Conservation (phyloP, 331 rosid species). For the Telfairia occidentalis region DNA sequence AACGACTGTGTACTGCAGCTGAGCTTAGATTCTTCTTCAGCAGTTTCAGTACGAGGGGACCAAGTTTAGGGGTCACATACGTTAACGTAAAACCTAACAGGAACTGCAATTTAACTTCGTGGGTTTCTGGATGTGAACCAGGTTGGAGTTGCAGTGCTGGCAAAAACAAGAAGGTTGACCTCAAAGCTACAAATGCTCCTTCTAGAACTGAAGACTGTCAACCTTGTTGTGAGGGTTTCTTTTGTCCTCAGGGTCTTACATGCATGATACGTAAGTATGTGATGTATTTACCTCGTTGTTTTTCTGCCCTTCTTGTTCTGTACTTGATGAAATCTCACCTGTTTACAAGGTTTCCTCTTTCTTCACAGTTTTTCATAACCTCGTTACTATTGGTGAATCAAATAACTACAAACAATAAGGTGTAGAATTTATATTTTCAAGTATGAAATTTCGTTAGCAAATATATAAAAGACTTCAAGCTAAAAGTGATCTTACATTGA, state of each 20-base stretch:
- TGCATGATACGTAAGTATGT: conserved; percentile 85
- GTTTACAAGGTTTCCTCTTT: background rate
- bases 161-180: conserved; percentile 22
- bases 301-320: background rate
- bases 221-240: conserved; percentile 83
- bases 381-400: background rate
- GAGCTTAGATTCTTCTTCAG: conserved; percentile 53
- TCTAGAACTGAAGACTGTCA: conserved; percentile 35
- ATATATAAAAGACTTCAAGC: background rate
- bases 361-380: background rate
- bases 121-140: conserved; percentile 75
- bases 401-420: background rate
- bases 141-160: conserved; percentile 68
- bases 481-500: background rate
- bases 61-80: background rate
- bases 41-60: conserved; percentile 21
- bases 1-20: conserved; percentile 44
- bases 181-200: conserved; percentile 32
- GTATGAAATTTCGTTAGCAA: background rate
- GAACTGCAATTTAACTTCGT: conserved; percentile 63
- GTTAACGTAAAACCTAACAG: conserved; percentile 44
- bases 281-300: conserved; percentile 11
- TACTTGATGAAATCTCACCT: background rate
- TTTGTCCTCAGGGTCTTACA: conserved; percentile 73
- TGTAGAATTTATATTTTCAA: background rate